These are phyloP conservation scores for Juglanconis sp. DNA, from an alignment of 2,329 filamentous ascomycete genomes.

Conservation along the genomic window DNA sequence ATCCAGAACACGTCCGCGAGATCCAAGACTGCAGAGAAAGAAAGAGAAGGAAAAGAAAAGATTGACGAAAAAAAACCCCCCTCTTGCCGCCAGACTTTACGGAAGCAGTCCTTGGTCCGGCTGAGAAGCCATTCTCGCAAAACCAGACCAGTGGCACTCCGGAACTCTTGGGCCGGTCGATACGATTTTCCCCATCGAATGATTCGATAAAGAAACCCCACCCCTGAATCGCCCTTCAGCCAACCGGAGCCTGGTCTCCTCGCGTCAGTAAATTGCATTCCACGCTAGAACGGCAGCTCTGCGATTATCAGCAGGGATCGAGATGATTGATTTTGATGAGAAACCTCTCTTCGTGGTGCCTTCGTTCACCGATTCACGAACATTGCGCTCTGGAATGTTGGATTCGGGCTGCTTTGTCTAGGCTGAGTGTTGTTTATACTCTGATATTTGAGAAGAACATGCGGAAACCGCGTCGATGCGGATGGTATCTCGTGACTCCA, in stretches of 20 bases:
- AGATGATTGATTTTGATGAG: conserved; percentile 2
- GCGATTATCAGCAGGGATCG: conserved; percentile 11
- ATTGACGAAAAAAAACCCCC: no score
- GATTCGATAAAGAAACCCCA: conserved; percentile 6
- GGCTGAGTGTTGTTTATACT: no score
- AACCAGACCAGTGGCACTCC: background rate
- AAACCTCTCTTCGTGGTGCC: background rate
- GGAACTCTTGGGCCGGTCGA: conserved; percentile 2
- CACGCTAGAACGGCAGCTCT: conserved; percentile 12
- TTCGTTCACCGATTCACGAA: background rate
- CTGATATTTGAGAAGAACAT: no score
- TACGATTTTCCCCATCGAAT: background rate
- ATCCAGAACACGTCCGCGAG: no score
- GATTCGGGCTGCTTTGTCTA: no score
- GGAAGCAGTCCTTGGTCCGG: no score
- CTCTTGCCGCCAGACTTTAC: no score
- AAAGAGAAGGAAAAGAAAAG: no score
- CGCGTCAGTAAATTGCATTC: conserved; percentile 10
- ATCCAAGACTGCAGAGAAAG: no score
- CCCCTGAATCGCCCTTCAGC: background rate
- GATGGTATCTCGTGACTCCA: no score
- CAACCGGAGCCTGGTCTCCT: conserved; percentile 7
- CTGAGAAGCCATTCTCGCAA: background rate
- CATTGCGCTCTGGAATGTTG: background rate
- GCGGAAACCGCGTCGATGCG: no score